Percentiles rank a stretch among this genome's conserved stretches.
phyloP scores from a whole-genome alignment of 2,329 filamentous ascomycete species.

The Aspergillus proliferans region DNA sequence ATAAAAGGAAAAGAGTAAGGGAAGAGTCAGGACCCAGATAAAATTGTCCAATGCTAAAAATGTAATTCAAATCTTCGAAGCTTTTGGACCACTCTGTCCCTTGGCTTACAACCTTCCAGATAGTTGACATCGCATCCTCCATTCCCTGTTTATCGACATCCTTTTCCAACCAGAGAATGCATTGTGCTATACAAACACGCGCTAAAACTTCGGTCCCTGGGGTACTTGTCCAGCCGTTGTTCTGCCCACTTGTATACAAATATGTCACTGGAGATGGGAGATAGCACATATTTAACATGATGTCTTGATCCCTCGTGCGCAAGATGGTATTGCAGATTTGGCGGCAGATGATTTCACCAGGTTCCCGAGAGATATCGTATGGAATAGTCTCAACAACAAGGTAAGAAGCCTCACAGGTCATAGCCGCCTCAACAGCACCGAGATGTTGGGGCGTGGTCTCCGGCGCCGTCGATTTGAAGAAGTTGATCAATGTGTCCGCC shows the following conservation, averaged over 20 bases:
- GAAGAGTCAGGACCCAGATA: too few species aligned
- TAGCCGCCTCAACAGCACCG: slow-evolving; percentile 5
- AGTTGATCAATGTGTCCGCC: slow-evolving; percentile 12
- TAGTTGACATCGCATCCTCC: slow-evolving; percentile 6
- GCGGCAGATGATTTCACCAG: slow-evolving; percentile 10
- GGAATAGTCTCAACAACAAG: slow-evolving; percentile 17
- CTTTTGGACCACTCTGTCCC: too few species aligned
- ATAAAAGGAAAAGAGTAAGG: too few species aligned
- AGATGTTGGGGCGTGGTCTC: slow-evolving; percentile 7
- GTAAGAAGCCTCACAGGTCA: slow-evolving; percentile 5
- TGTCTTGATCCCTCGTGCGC: slow-evolving; percentile 5
- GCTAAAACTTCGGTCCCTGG: slow-evolving; percentile 15
- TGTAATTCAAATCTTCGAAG: too few species aligned
- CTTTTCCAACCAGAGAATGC: slow-evolving; percentile 16
- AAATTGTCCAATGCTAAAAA: too few species aligned
- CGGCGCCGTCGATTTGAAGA: slow-evolving; percentile 6
- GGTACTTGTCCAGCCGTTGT: slow-evolving; percentile 13
- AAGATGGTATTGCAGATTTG: slow-evolving; percentile 4
- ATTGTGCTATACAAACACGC: slow-evolving; percentile 16
- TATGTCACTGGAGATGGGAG: slow-evolving; percentile 12
- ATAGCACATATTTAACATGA: slow-evolving; percentile 23
- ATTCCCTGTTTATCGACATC: slow-evolving; percentile 8
- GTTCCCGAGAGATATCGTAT: slow-evolving; percentile 10
- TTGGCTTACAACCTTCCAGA: not conserved
- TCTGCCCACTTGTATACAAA: slow-evolving; percentile 9